A percentile compares a stretch with the other conserved stretches of the same genome.
phyloP scores from a whole-genome alignment of 2,329 filamentous ascomycete genomes.

The Fusarium denticulatum region DNA sequence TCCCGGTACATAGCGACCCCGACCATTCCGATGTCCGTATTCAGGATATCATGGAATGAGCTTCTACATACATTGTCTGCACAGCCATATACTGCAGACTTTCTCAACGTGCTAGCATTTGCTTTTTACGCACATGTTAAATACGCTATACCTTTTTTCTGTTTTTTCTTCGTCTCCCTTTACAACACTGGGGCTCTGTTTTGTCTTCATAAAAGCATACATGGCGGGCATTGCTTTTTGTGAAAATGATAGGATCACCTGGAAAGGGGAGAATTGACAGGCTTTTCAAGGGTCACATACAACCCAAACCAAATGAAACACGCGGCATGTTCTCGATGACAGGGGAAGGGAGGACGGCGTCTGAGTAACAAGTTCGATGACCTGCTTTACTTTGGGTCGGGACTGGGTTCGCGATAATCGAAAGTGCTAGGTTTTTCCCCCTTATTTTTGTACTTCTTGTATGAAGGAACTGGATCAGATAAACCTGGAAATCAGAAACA shows the following conservation, averaged over 20 bases:
- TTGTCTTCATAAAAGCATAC: conserved; percentile 11
- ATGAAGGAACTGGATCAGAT: conserved; percentile 35
- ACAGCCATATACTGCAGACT: conserved; percentile 4
- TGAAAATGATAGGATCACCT: neutral
- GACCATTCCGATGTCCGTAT: neutral
- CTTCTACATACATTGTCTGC: conserved; percentile 7
- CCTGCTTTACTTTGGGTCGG: conserved; percentile 11
- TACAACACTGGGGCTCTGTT: conserved; percentile 22
- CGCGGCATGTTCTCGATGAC: conserved; percentile 13
- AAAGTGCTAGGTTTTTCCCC: conserved; percentile 17
- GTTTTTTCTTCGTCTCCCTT: conserved; percentile 6
- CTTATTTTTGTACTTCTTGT: conserved; percentile 29
- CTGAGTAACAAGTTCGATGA: conserved; percentile 17
- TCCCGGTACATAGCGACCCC: conserved; percentile 1
- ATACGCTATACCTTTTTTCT: conserved; percentile 1
- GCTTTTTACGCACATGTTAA: neutral
- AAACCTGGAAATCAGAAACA: conserved; percentile 23
- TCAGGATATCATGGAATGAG: neutral
- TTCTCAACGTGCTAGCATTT: neutral
- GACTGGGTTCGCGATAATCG: conserved; percentile 24
- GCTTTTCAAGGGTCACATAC: neutral
- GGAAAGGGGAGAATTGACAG: neutral
- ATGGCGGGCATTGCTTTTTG: conserved; percentile 15
- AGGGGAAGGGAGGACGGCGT: conserved; percentile 3
- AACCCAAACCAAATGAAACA: conserved; percentile 8